Evolutionary conservation across 345 rosid genomes (phyloP).

Genomic region (Cardamine resedifolia): DNA sequence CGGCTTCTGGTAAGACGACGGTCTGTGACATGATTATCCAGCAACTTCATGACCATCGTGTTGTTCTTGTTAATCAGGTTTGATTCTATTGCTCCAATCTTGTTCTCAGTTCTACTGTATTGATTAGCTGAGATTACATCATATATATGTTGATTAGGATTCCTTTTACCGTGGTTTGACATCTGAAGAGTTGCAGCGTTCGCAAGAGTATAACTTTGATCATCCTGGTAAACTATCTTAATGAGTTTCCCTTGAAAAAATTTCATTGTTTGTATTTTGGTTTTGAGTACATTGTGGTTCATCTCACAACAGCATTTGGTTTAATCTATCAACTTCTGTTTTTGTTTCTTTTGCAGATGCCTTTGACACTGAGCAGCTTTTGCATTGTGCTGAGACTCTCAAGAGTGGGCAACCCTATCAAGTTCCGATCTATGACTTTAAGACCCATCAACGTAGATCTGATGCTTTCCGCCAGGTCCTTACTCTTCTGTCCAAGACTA

Average conservation of each 20-base stretch:
- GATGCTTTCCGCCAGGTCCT: constrained; percentile 85
- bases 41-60: constrained; percentile 96
- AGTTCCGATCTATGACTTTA: constrained; percentile 91
- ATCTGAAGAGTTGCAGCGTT: constrained; percentile 68
- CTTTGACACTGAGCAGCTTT: constrained; percentile 94
- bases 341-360: constrained; percentile 60
- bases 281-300: background rate
- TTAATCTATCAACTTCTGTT: background rate
- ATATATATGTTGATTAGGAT: constrained; percentile 47
- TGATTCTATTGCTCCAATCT: background rate
- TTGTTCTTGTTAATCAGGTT: constrained; percentile 93
- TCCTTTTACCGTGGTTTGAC: constrained; percentile 95
- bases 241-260: background rate
- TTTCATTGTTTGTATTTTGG: background rate
- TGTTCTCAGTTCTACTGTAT: background rate
- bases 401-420: constrained; percentile 73
- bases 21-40: constrained; percentile 98
- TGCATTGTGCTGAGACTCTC: constrained; percentile 76
- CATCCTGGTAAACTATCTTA: constrained; percentile 67
- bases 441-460: constrained; percentile 73
- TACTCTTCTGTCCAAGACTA: constrained; percentile 3
- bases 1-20: constrained; percentile 97
- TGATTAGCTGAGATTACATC: background rate
- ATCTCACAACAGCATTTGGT: constrained; percentile 11
- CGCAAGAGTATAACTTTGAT: constrained; percentile 96